Base-by-base conservation (phyloP, 805 yeast species). In the Ogataea pilisensis region DNA sequence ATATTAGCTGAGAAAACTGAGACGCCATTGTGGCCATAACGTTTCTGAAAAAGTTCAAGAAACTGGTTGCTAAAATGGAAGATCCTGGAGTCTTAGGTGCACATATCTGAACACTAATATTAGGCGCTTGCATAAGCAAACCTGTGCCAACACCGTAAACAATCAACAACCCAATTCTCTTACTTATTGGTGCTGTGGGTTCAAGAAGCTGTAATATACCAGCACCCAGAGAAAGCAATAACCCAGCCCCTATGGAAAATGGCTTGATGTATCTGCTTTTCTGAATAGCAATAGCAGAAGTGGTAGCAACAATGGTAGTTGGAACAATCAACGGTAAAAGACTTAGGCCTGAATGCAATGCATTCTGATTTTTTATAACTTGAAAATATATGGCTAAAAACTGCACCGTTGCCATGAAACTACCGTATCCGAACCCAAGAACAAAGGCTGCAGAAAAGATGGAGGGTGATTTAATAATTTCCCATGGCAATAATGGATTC, bases 21-120 rank as follows among this genome's bases (percentile, higher is more conserved):
- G 72, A 62, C 20, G 73, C 68, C 22, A 76, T 29, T 2, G 79
- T 64, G 33, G 75, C 72, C 17, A 74, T 75, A 14, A 75, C 45
- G 1, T 72, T 55, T 48, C 81, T 68, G 13, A 56, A 54, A 50
- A 73, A 73, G 45, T 67, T 65, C 42, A 72, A 41, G 37, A 68
- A 61, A 1, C 78, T 57, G 5, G 80, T 73, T 2, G 75, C 64
- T 56, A 75, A 53, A 35, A 77, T 72, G 6, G 66, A 63, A 3
- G 72, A 67, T 13, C 81, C 82, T 6, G 74, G 67, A 1, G 63
- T 55, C 44, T 75, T 72, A 26, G 82, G 80, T 9, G 78, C 76
- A 18, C 63, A 51, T n/a, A 76, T 54, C 48, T 75, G 78, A 3
- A 71, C 61, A 4, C 69, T 56, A 21, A 73, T 53, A n/a, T 70